Evolutionary conservation across 1,284 basidiomycete genomes (phyloP), one percentile per base, ranked within the genome.

Genomic region (Leccinum griseonigrum): DNA sequence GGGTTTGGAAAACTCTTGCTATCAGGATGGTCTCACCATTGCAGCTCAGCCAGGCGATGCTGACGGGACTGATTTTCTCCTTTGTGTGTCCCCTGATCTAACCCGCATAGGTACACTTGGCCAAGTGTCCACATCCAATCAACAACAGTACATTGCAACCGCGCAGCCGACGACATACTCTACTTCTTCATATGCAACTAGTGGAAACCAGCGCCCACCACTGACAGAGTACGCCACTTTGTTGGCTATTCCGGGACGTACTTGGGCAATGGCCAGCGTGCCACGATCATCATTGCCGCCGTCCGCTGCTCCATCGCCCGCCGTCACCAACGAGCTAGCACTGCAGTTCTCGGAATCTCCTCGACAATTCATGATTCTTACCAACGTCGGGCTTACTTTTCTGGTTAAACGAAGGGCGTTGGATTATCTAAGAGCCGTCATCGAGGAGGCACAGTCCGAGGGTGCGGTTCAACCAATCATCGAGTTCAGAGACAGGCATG

Each of bases 321-420:
- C 81, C 0, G 76, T 83, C 28, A 86, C 86, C 54, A 94, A 95
- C 68, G 92, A 96, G 72, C 80, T 96, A 14, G 90, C 90, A 0
- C 84, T 85, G 14, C 94, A 97, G 72, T 88, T 91, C 68, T 85
- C 85, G 11, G 84, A 90, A 63, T 78, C 83, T 13, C 82, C 91
- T 34, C 83, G 85, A 56, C 88, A 92, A 68, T 96, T 96, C 73
- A 85, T 97, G 76, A 83, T 97, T 60, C 77, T 97, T 63, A 94
- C 94, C 22, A 93, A 92, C 68, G 88, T 87, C 38, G 95, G 94
- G 1, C 76, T 97, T 64, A 90, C 88, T 9, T 88, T 94, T 72
- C 78, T 97, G 56, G 82, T 85, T n/a, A 95, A 95, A 76, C 83
- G 92, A 61, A 83, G 95, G 56, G 88, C 94, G 3, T 76, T 96